Evolutionary conservation across 176 grass and related monocot species (phyloP), one percentile per base, ranked within the genome.

Genomic region (Musa beccarii): DNA sequence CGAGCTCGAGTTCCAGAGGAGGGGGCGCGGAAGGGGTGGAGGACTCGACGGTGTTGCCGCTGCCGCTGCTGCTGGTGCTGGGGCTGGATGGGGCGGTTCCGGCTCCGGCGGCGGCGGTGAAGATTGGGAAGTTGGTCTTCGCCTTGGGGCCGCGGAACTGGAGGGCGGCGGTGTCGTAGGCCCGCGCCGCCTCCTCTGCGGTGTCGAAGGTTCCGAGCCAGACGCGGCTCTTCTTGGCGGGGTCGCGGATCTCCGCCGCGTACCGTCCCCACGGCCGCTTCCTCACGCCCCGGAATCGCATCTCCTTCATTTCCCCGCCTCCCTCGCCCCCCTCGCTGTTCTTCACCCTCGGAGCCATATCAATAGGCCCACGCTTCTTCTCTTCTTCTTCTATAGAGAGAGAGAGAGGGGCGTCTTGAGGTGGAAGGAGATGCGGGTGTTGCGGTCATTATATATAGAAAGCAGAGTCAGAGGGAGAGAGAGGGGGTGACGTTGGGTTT

Each of bases 121-220:
- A 43, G 34, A 43, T 43, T 43, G 34, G 34, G 43, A 70, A 70
- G 68, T 70, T 70, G 68, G 68, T 70, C 34, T 51, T 49, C 8
- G 34, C 68, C 68, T 51, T 70, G 68, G 34, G 34, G 7, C 68
- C 68, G 49, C 68, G 68, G 68, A 70, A 51, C 43, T 11, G 68
- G 34, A 70, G 15, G 43, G 68, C 68, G 43, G 68, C 68, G 68
- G 43, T 5, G 68, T 70, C 68, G 68, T 70, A 70, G 34, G 68
- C 68, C 17, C 8, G 34, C 17, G 68, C 68, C 34, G 68, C 68
- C 68, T 51, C 68, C 68, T 70, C 68, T 17, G 68, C 68, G 17
- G 77, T 69, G 66, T 70, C 77, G 77, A 79, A 79, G 66, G 77
- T 79, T 25, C 77, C 77, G 77, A 79, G 77, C 77, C 77, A 79